Evolutionary conservation across 2,329 filamentous ascomycete species (phyloP), one percentile per base, ranked within the genome.

Genomic region (Diaporthe sp.): DNA sequence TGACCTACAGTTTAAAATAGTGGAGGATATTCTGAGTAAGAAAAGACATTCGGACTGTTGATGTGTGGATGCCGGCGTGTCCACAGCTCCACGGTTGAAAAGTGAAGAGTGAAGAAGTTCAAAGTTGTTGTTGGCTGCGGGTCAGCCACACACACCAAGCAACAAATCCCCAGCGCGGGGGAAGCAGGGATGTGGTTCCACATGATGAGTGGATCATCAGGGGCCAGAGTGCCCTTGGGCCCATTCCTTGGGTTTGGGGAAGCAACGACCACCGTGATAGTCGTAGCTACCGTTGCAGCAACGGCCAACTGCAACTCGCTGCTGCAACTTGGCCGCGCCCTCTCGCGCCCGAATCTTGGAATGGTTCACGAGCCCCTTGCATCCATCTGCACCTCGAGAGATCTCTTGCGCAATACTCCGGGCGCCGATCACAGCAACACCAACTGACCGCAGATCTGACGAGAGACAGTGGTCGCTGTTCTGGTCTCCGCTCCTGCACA

Each of bases 241-340:
- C 61, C 61, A 30, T 67, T 67, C 52, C 61, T 35, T 67, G 61
- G 61, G 42, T 67, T 50, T 67, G 42, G 61, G 61, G 61, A 67
- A 67, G 61, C 61, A 38, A 67, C 42, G 30, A 67, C 61, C 38
- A 52, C 42, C 30, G 60, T n/a, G 50, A 66, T 28, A 17, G 19
- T 50, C 40, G 58, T 33, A 61, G 38, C 38, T 42, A 42, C 58
- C 38, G 58, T 42, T 42, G 58, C 58, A 45, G 17, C 60, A 47
- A 47, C 60, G 60, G 40, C 19, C 60, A 19, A 19, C 10, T 61
- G 58, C 58, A 42, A 42, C 58, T 61, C 42, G 58, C 25, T 22
- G 58, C 40, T 64, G 40, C 58, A 45, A 45, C 58, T 64, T 35
- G 15, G 12, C 15, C 38, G 25, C 15, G 17, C 40, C 61, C 7